Evolutionary conservation across 495 filamentous ascomycete species (phyloP), one percentile per base, ranked within the genome.

Genomic region (Bryoglossum gracile): DNA sequence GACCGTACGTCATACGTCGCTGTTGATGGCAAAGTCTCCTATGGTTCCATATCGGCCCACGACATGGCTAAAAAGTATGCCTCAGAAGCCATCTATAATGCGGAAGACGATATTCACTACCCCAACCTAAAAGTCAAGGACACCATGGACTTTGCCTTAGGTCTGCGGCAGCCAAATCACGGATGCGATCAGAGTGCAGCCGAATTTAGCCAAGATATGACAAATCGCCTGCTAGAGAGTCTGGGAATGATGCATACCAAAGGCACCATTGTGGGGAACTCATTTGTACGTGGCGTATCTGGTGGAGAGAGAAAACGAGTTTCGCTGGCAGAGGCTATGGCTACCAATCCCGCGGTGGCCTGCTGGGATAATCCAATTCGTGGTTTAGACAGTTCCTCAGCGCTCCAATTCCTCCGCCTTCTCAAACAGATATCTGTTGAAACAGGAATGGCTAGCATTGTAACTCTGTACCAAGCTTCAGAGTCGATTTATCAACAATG

Each of bases 401-500:
- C 87, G 33, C 65, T 91, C 10, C 83, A 90, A 57, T 94, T 88
- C 43, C 78, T 78, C 50, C 81, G 79, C 58, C 82, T 80, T 4
- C 62, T 94, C 14, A 74, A 81, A 26, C 65, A 83, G 9, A 76
- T 80, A 46, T 83, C 82, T 3, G 76, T 87, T 49, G 68, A 86
- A 36, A 75, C 75, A 38, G 72, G 76, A 10, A 78, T 73, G 43
- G 87, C 84, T 9, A 77, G 80, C 23, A 70, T 78, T 37, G 84
- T 92, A 13, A 82, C 87, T 8, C 82, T 94, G 51, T 92, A 94
- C 62, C 87, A 94, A 59, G 84, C 86, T 2, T 82, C 78, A 2
- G 85, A 94, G 61, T 83, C 75, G 49, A 94, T 94, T 44, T 95
- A 92, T 64, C 73, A 74, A 14, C 77, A 82, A 25, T n/a, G n/a